Conservation (phyloP, 441 rosid genomes). For the Isatis lusitanica region DNA sequence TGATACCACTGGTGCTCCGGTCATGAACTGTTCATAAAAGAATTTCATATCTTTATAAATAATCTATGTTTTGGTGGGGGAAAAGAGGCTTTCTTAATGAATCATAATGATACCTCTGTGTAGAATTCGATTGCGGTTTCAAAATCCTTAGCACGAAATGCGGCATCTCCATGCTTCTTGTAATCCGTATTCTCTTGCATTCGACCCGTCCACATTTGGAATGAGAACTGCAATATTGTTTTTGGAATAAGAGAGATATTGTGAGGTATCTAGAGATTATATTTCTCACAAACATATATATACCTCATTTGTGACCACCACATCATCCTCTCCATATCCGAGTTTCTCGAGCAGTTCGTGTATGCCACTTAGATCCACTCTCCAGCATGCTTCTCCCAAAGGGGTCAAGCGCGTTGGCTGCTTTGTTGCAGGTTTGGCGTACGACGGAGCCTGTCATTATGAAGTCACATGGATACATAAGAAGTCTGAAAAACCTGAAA, state of each 20-base stretch:
- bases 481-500: not conserved
- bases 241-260: not conserved
- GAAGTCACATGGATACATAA: slow-evolving; percentile 3
- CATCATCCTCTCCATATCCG: slow-evolving; percentile 92
- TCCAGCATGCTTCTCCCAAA: slow-evolving; percentile 83
- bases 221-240: slow-evolving; percentile 62
- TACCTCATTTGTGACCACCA: slow-evolving; percentile 80
- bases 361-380: slow-evolving; percentile 81
- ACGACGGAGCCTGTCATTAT: slow-evolving; percentile 62
- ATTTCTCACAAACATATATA: slow-evolving; percentile 32
- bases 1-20: slow-evolving; percentile 67
- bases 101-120: slow-evolving; percentile 54
- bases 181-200: slow-evolving; percentile 82
- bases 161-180: slow-evolving; percentile 82
- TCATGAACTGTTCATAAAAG: slow-evolving; percentile 49
- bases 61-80: not conserved
- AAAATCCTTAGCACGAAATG: slow-evolving; percentile 79
- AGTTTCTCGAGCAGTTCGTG: slow-evolving; percentile 80
- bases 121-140: slow-evolving; percentile 76
- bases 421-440: slow-evolving; percentile 41
- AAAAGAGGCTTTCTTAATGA: not conserved
- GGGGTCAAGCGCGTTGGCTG: slow-evolving; percentile 57
- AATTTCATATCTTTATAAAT: not conserved
- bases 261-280: slow-evolving; percentile 1
- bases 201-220: slow-evolving; percentile 89